These are phyloP conservation scores for Fusarium sp. DNA, from an alignment of 2,329 filamentous ascomycete species.

Conservation along the genomic window DNA sequence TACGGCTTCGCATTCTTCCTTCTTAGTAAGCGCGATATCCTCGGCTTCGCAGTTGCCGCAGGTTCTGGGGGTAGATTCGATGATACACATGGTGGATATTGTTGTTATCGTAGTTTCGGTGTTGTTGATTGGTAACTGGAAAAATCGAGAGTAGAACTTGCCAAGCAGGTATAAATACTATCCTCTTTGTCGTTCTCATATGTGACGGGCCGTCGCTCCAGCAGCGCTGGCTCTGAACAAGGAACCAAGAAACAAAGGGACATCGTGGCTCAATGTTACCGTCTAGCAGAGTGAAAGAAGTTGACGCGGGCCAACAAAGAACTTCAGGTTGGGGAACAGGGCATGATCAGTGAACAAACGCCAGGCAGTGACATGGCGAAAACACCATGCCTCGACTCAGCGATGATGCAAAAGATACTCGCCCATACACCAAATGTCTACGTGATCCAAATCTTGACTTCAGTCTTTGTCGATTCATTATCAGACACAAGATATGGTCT, in stretches of 20 bases:
- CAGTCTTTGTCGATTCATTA: fast-evolving
- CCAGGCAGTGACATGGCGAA: not conserved
- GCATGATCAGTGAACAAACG: not conserved
- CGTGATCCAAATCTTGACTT: fast-evolving
- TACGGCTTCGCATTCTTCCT: not conserved
- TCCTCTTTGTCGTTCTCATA: not conserved
- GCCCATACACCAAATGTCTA: too few relatives aligned
- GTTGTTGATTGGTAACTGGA: not conserved
- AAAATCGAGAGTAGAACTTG: not conserved
- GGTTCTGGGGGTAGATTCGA: not conserved
- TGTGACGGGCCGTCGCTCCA: not conserved
- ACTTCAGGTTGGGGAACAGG: not conserved
- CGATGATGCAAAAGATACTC: too few relatives aligned
- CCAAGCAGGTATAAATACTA: not conserved
- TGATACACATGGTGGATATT: not conserved
- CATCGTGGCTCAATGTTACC: not conserved
- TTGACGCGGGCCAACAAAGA: not conserved
- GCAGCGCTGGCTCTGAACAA: not conserved
- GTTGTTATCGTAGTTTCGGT: not conserved
- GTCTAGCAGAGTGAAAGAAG: not conserved
- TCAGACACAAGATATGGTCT: fast-evolving
- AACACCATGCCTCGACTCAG: too few relatives aligned
- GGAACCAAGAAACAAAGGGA: not conserved
- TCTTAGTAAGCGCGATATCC: not conserved
- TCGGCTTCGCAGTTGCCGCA: not conserved